phyloP scores from a whole-genome alignment of 805 yeast species.

The Spathaspora passalidarum region DNA sequence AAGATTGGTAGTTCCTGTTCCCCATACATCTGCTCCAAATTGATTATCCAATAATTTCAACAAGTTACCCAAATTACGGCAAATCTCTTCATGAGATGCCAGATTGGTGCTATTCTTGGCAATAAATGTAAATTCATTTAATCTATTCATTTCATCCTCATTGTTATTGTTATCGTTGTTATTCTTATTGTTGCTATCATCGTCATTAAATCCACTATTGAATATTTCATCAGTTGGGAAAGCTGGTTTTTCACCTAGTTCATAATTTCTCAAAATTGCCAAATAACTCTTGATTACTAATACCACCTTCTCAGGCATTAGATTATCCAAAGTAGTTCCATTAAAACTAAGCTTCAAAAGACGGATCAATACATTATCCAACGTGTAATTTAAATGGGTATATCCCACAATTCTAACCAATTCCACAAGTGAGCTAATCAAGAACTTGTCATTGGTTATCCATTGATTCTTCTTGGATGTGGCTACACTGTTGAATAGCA shows the following conservation, averaged over 20 bases:
- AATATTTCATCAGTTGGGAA: conserved; percentile 57
- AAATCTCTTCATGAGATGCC: conserved; percentile 67
- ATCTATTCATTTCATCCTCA: conserved; percentile 1
- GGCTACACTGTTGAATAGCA: conserved; percentile 45
- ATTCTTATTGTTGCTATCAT: not conserved
- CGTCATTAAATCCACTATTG: not conserved
- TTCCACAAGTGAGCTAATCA: conserved; percentile 67
- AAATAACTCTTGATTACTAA: conserved; percentile 70
- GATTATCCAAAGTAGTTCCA: conserved; percentile 55
- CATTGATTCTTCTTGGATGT: conserved; percentile 65
- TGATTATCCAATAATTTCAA: conserved; percentile 59
- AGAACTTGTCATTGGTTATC: conserved; percentile 60
- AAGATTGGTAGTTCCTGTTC: not conserved
- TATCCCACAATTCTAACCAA: conserved; percentile 75
- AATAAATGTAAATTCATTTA: conserved; percentile 37
- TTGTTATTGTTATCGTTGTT: not conserved
- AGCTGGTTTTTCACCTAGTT: conserved; percentile 54
- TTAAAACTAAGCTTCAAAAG: conserved; percentile 60
- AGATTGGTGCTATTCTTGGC: conserved; percentile 45
- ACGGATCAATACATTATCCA: conserved; percentile 76
- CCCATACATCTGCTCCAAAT: conserved; percentile 41
- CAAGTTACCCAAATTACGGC: conserved; percentile 52
- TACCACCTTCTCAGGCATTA: conserved; percentile 67
- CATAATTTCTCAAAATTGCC: conserved; percentile 63
- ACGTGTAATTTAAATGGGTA: conserved; percentile 70